Evolutionary conservation across 768 basidiomycete genomes (phyloP).

Genomic region (Tulasnella sp.): DNA sequence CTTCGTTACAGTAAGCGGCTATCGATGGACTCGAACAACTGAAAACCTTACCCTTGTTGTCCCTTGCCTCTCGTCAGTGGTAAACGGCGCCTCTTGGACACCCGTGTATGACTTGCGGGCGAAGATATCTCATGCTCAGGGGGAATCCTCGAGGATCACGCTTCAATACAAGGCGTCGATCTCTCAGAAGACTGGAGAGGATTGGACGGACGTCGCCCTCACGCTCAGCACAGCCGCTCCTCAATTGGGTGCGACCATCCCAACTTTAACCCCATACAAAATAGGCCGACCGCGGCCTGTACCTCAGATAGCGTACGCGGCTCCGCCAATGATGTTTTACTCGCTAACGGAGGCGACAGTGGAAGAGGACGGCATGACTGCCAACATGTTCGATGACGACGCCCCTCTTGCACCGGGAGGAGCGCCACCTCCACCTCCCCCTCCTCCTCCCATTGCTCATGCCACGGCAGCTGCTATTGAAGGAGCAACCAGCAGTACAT

Average conservation of each 20-base stretch:
- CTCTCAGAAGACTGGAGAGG: conserved; percentile 37
- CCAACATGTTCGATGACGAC: too few species aligned
- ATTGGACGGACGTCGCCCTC: conserved; percentile 37
- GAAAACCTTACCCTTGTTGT: background rate
- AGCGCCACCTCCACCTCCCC: too few species aligned
- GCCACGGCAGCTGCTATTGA: conserved; percentile 19
- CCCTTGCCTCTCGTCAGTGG: conserved; percentile 17
- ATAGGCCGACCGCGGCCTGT: conserved; percentile 22
- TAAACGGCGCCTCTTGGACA: conserved; percentile 36
- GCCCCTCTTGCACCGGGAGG: background rate
- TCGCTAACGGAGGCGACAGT: background rate
- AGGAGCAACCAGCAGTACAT: conserved; percentile 33
- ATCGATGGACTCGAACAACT: background rate
- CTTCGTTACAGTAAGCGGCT: conserved; percentile 31
- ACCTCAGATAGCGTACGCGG: background rate
- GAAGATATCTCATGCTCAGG: conserved; percentile 13
- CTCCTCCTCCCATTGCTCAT: background rate
- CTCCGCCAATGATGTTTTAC: background rate
- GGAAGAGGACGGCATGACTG: background rate
- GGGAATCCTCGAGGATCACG: background rate
- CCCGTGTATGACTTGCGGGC: conserved; percentile 39
- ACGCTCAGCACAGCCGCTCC: conserved; percentile 38
- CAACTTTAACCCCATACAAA: conserved; percentile 27
- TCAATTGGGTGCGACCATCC: conserved; percentile 31
- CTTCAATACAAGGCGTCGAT: conserved; percentile 38